Conservation (phyloP, 371 early-diverging fungal genomes). For the Fennellomyces sp. region DNA sequence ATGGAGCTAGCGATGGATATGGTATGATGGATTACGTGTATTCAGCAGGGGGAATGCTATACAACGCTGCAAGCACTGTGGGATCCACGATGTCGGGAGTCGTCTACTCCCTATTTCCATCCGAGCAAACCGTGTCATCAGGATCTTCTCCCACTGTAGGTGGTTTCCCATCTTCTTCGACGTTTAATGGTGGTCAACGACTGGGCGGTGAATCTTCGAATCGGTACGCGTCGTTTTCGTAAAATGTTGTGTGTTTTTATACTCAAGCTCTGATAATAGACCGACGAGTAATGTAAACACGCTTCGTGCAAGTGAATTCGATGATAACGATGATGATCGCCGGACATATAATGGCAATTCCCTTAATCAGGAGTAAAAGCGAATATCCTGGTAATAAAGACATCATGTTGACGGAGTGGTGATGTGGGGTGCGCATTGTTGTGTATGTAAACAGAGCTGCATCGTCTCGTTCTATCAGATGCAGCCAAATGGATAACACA, state of each 20-base stretch:
- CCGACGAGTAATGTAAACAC: constrained; percentile 32
- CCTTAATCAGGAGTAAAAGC: constrained; percentile 45
- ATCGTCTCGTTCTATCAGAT: too few species aligned
- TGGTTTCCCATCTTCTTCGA: constrained; percentile 2
- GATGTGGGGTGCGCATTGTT: too few species aligned
- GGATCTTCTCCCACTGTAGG: constrained; percentile 5
- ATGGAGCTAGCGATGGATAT: constrained; percentile 3
- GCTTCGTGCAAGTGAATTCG: constrained; percentile 19
- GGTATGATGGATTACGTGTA: constrained; percentile 26
- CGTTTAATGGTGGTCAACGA: background rate
- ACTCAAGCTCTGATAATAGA: too few species aligned
- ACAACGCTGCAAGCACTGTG: constrained; percentile 27
- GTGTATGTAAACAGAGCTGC: too few species aligned
- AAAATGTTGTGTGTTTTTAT: background rate
- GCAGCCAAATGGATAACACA: too few species aligned
- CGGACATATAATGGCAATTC: constrained; percentile 53
- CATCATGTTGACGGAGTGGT: too few species aligned
- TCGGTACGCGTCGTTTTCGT: too few species aligned
- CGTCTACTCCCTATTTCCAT: constrained; percentile 25
- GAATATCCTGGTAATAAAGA: too few species aligned
- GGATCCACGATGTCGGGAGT: constrained; percentile 18
- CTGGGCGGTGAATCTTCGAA: constrained; percentile 12
- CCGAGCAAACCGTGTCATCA: constrained; percentile 6
- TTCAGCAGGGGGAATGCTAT: constrained; percentile 26
- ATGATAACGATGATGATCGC: constrained; percentile 20